Evolutionary conservation across 345 rosid genomes (phyloP).

Genomic region (Citrus sp.): DNA sequence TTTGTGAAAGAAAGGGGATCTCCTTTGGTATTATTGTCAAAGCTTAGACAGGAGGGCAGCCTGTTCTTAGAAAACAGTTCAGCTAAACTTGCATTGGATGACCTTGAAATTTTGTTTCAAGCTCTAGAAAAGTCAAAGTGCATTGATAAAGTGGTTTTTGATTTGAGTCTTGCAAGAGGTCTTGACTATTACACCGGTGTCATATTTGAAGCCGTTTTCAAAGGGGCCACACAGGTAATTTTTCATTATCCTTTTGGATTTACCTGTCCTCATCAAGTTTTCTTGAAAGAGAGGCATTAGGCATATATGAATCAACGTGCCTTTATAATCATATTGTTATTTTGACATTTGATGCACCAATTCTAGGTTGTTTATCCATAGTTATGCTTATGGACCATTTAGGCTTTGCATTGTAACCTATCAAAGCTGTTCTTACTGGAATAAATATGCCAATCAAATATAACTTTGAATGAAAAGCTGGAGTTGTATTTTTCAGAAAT

Average conservation of each 20-base stretch:
- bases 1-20: slow-evolving; percentile 78
- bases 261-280: background rate
- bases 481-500: background rate
- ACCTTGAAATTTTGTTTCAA: slow-evolving; percentile 72
- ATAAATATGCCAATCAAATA: background rate
- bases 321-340: background rate
- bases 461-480: background rate
- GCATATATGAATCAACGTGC: background rate
- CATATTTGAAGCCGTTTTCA: slow-evolving; percentile 85
- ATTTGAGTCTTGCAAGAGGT: slow-evolving; percentile 96
- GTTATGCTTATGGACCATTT: background rate
- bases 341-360: background rate
- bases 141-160: slow-evolving; percentile 76
- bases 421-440: background rate
- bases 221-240: slow-evolving; percentile 75
- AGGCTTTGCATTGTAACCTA: background rate
- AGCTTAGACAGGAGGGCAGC: slow-evolving; percentile 58
- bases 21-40: slow-evolving; percentile 58
- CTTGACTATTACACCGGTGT: slow-evolving; percentile 98
- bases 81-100: slow-evolving; percentile 66
- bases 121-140: slow-evolving; percentile 79
- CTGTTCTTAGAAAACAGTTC: slow-evolving; percentile 54
- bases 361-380: background rate
- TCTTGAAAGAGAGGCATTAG: background rate
- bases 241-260: background rate